Percentiles rank a stretch among this genome's conserved stretches.
phyloP scores from a whole-genome alignment of 1,139 yeast genomes.

The Starmera stellimalicola region DNA sequence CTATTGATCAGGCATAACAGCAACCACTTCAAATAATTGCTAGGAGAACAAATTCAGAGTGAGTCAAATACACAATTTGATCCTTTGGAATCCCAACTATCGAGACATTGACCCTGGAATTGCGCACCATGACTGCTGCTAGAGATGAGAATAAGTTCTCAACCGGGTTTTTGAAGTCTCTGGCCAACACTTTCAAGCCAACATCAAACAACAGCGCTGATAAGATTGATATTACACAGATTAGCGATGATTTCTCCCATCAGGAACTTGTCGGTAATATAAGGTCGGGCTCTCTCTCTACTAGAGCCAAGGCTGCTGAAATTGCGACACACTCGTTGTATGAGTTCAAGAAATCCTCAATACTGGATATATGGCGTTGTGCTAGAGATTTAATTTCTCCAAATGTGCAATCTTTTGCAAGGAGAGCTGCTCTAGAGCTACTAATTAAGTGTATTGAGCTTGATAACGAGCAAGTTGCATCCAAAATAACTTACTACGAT shows the following conservation, averaged over 20 bases:
- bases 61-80: too few species aligned
- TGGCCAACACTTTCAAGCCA: constrained; percentile 41
- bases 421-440: constrained; percentile 47
- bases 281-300: constrained; percentile 36
- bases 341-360: constrained; percentile 44
- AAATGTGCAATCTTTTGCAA: constrained; percentile 30
- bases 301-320: constrained; percentile 44
- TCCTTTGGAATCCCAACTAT: too few species aligned
- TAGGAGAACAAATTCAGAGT: too few species aligned
- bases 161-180: constrained; percentile 34
- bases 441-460: constrained; percentile 49
- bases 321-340: constrained; percentile 41
- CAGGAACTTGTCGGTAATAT: constrained; percentile 18
- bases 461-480: constrained; percentile 39
- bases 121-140: neutral
- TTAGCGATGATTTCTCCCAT: constrained; percentile 10
- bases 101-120: too few species aligned
- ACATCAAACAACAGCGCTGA: constrained; percentile 14
- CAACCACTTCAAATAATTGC: too few species aligned
- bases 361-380: constrained; percentile 72
- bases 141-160: constrained; percentile 1
- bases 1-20: too few species aligned
- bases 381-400: constrained; percentile 47
- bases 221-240: constrained; percentile 12
- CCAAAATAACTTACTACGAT: constrained; percentile 47